These are phyloP conservation scores for Achaetomium macrosporum DNA, from an alignment of 2,329 filamentous ascomycete species.

Conservation along the genomic window DNA sequence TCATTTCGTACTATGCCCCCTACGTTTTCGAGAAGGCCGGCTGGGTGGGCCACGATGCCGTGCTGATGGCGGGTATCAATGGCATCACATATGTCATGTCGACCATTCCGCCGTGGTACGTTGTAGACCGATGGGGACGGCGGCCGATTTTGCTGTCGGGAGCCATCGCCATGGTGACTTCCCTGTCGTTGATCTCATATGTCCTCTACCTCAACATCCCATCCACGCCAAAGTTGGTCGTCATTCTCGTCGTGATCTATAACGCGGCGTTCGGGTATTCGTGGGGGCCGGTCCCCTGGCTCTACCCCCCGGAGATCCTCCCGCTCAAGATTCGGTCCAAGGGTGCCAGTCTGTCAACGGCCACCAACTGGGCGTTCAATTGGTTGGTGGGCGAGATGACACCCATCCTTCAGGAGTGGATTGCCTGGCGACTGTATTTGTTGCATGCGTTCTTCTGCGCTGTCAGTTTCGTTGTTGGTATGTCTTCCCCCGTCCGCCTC, in stretches of 20 bases:
- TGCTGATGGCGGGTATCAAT: slow-evolving; percentile 97
- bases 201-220: slow-evolving; percentile 84
- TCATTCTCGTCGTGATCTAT: slow-evolving; percentile 95
- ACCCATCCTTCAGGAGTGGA: slow-evolving; percentile 83
- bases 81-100: slow-evolving; percentile 82
- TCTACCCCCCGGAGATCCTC: slow-evolving; percentile 97
- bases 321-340: slow-evolving; percentile 95
- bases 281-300: slow-evolving; percentile 97
- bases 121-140: slow-evolving; percentile 88
- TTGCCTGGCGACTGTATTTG: slow-evolving; percentile 90
- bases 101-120: slow-evolving; percentile 93
- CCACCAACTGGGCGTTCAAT: slow-evolving; percentile 97
- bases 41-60: slow-evolving; percentile 85
- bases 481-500: slow-evolving; percentile 35
- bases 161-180: slow-evolving; percentile 81
- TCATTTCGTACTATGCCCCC: slow-evolving; percentile 98
- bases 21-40: slow-evolving; percentile 94
- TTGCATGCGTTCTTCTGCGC: slow-evolving; percentile 97
- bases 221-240: slow-evolving; percentile 76
- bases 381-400: slow-evolving; percentile 96
- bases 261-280: slow-evolving; percentile 93
- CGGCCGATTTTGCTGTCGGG: slow-evolving; percentile 85
- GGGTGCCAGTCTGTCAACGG: slow-evolving; percentile 91
- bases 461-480: slow-evolving; percentile 91
- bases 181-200: slow-evolving; percentile 86